These are phyloP conservation scores for Oryza coarctata DNA, from an alignment of 176 grass and related monocot species.

Conservation along the genomic window DNA sequence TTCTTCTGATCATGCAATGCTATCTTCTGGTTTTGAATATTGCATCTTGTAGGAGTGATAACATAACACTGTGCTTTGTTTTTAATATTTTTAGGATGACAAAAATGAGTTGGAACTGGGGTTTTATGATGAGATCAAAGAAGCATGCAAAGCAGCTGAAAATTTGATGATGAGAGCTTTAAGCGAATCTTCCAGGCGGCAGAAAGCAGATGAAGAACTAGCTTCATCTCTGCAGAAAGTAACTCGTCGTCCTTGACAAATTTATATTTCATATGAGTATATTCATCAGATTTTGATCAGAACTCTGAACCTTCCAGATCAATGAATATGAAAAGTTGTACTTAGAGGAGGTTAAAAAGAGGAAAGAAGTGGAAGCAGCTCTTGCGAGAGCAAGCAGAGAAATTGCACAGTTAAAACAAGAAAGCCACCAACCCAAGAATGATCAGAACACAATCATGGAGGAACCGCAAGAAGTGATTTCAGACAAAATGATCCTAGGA, in stretches of 20 bases:
- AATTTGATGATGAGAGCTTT: slow-evolving; percentile 57
- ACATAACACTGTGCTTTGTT: not conserved
- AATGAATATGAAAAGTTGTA: slow-evolving; percentile 43
- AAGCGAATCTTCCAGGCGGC: slow-evolving; percentile 47
- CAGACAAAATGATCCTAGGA: not conserved
- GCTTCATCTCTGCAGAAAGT: slow-evolving; percentile 50
- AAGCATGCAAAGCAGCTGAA: slow-evolving; percentile 61
- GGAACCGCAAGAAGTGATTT: slow-evolving; percentile 18
- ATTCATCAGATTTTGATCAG: not conserved
- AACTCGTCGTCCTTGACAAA: not conserved
- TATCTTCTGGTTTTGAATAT: not conserved
- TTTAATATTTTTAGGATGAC: slow-evolving; percentile 8
- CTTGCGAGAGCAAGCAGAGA: slow-evolving; percentile 43
- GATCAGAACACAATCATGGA: not conserved
- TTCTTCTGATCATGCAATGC: not conserved
- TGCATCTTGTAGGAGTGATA: not conserved
- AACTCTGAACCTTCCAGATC: slow-evolving; percentile 40
- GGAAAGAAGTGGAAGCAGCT: slow-evolving; percentile 57
- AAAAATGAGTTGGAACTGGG: slow-evolving; percentile 17
- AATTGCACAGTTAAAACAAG: slow-evolving; percentile 14
- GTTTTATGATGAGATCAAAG: slow-evolving; percentile 46
- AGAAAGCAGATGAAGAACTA: slow-evolving; percentile 53
- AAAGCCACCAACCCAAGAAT: not conserved
- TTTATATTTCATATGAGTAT: not conserved
- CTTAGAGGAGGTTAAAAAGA: slow-evolving; percentile 43